phyloP scores from a whole-genome alignment of 441 rosid species.

The Arabidopsis lyrata region DNA sequence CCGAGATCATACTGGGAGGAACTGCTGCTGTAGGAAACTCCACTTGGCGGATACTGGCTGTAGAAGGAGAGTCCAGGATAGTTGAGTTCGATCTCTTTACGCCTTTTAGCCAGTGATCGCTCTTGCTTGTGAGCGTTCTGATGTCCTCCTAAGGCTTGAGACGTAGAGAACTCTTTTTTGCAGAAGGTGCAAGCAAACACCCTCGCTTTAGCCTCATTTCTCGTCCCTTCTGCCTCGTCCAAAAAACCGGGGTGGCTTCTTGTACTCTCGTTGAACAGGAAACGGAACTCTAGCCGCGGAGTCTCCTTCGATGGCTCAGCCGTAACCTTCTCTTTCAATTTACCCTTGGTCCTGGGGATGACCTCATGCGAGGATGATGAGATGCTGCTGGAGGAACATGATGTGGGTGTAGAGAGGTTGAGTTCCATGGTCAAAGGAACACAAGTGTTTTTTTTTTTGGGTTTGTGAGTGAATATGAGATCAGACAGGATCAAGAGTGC shows the following conservation, averaged over 20 bases:
- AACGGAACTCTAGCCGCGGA: conserved; percentile 38
- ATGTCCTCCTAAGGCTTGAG: conserved; percentile 65
- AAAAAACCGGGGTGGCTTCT: conserved; percentile 36
- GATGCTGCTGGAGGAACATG: conserved; percentile 42
- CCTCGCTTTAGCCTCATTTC: conserved; percentile 33
- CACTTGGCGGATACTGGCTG: conserved; percentile 29
- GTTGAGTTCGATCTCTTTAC: conserved; percentile 49
- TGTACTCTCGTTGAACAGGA: conserved; percentile 31
- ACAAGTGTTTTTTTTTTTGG: neutral
- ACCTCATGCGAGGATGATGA: conserved; percentile 43
- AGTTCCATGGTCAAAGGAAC: conserved; percentile 42
- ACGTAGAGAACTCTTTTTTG: conserved; percentile 47
- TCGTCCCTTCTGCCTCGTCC: conserved; percentile 31
- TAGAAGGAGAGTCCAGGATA: conserved; percentile 46
- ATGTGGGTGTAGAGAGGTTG: conserved; percentile 32
- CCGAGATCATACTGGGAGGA: conserved; percentile 45
- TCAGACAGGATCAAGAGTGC: conserved; percentile 21
- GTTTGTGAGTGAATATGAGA: conserved; percentile 22
- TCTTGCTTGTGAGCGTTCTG: conserved; percentile 70
- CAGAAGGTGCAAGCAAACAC: conserved; percentile 46
- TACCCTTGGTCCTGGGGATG: conserved; percentile 19
- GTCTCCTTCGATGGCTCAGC: conserved; percentile 28
- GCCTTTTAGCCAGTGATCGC: conserved; percentile 55
- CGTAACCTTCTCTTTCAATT: conserved; percentile 34
- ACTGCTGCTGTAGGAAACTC: conserved; percentile 41